phyloP scores from a whole-genome alignment of 257 asterid genomes.

The Fraxinus quadrangulata region DNA sequence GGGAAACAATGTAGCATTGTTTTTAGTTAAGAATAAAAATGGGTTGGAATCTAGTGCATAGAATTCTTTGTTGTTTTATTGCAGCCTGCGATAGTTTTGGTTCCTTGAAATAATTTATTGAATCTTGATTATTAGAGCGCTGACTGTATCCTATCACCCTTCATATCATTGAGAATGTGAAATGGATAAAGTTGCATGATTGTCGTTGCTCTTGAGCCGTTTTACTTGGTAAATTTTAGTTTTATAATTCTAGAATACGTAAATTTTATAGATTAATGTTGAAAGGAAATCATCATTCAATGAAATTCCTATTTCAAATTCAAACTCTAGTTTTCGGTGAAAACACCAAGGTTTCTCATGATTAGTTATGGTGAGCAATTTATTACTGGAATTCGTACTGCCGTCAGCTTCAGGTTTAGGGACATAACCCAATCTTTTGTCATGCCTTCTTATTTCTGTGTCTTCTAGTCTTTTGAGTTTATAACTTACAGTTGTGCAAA shows the following conservation, averaged over 20 bases:
- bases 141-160: not conserved
- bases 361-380: not conserved
- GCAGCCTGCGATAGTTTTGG: not conserved
- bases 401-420: not conserved
- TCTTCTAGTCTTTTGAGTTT: not conserved
- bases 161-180: not conserved
- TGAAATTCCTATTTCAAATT: not conserved
- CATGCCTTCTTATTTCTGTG: not conserved
- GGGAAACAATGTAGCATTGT: not conserved
- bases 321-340: not conserved
- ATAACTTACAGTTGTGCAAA: not conserved
- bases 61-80: not conserved
- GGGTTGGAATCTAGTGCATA: not conserved
- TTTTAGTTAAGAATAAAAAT: not conserved
- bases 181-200: not conserved
- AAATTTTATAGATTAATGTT: not conserved
- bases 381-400: not conserved
- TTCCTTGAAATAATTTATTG: not conserved
- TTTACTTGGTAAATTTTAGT: not conserved
- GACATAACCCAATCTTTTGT: not conserved
- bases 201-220: not conserved
- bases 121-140: not conserved
- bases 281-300: not conserved
- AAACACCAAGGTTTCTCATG: not conserved
- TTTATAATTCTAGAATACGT: not conserved